A percentile compares a stretch with the other conserved stretches of the same genome.
Conservation (phyloP, 208 protist genomes). For the Histomonas meleagridis region DNA sequence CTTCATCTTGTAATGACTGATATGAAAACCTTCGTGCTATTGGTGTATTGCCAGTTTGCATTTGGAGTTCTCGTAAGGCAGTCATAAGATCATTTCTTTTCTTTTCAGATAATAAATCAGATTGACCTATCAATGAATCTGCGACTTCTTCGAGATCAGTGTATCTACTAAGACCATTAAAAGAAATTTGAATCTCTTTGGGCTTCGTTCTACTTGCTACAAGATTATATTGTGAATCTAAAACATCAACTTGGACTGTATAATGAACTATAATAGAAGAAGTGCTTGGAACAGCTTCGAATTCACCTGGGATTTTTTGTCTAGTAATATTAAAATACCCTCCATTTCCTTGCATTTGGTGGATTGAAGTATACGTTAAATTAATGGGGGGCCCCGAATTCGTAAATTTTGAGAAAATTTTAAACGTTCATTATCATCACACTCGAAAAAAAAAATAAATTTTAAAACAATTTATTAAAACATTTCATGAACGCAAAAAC, state of each 20-base stretch:
- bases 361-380: no score
- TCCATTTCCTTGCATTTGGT: no score
- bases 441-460: no score
- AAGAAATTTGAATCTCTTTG: not conserved
- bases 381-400: no score
- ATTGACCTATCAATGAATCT: constrained; percentile 9
- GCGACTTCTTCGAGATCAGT: not conserved
- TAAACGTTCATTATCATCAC: no score
- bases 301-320: not conserved
- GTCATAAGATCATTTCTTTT: not conserved
- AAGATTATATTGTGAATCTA: not conserved
- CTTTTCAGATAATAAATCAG: not conserved
- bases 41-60: not conserved
- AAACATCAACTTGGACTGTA: not conserved
- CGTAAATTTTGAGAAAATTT: no score
- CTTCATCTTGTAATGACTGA: not conserved
- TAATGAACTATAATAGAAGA: not conserved
- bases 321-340: not conserved
- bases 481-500: no score
- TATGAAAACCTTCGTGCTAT: not conserved
- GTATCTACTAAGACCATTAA: not conserved
- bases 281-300: not conserved
- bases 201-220: not conserved
- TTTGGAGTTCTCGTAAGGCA: not conserved
- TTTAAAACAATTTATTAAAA: no score